Evolutionary conservation across 352 stramenopile genomes (phyloP).

Genomic region (Phytopythium delawarense): DNA sequence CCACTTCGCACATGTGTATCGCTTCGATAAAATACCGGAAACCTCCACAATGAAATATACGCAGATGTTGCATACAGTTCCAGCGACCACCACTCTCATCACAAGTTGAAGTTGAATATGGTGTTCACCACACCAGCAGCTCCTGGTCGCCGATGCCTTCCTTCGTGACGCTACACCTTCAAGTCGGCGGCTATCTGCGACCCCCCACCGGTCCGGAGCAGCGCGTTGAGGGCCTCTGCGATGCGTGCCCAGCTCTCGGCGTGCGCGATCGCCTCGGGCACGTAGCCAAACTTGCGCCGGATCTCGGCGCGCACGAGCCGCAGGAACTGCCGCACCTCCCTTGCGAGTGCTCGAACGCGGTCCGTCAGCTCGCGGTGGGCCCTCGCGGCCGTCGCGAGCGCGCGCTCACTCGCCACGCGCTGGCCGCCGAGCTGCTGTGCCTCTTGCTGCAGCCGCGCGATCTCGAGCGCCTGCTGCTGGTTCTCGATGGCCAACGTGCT

Average conservation of each 20-base stretch:
- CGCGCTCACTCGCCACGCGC: constrained; percentile 11
- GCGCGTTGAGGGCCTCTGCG: constrained; percentile 47
- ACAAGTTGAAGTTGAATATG: background rate
- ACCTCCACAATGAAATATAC: background rate
- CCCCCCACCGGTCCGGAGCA: constrained; percentile 10
- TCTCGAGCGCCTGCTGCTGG: constrained; percentile 24
- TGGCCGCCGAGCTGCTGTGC: constrained; percentile 18
- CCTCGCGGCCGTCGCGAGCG: constrained; percentile 16
- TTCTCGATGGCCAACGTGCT: constrained; percentile 22
- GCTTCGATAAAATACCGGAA: background rate
- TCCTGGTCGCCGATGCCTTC: too few relatives aligned
- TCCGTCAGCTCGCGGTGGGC: constrained; percentile 29
- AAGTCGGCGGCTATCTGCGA: background rate
- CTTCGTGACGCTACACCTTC: background rate
- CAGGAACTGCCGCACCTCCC: constrained; percentile 65
- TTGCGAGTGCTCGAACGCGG: constrained; percentile 47
- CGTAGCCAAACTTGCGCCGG: constrained; percentile 75
- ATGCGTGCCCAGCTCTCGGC: constrained; percentile 55
- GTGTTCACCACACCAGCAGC: background rate
- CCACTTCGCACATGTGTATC: background rate
- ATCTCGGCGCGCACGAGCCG: constrained; percentile 66
- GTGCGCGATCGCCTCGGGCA: constrained; percentile 73
- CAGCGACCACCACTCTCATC: background rate
- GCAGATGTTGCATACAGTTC: background rate
- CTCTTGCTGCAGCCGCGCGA: constrained; percentile 22